These are phyloP conservation scores for Bipolaris oryzae DNA, from an alignment of 2,329 filamentous ascomycete genomes.

Conservation along the genomic window DNA sequence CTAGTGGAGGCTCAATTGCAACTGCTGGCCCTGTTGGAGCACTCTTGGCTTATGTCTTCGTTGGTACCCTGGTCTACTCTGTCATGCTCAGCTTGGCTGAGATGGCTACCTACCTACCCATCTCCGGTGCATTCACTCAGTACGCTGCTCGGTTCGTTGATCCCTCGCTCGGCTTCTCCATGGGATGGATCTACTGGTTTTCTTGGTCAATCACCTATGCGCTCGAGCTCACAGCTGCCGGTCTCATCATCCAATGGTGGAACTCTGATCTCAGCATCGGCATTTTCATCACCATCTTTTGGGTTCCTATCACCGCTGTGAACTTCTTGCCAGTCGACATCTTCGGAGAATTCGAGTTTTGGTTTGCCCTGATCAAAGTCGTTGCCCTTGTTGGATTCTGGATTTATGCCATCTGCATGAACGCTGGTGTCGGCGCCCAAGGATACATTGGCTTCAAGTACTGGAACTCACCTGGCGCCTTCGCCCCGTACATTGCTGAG, in stretches of 20 bases:
- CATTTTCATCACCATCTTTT: slow-evolving; percentile 77
- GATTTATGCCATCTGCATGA: slow-evolving; percentile 76
- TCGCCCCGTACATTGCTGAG: slow-evolving; percentile 67
- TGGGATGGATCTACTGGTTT: slow-evolving; percentile 87
- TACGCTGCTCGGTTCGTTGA: slow-evolving; percentile 79
- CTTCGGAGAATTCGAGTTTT: slow-evolving; percentile 81
- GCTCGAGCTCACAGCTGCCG: slow-evolving; percentile 73
- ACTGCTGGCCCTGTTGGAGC: slow-evolving; percentile 57
- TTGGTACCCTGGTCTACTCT: slow-evolving; percentile 74
- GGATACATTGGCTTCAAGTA: slow-evolving; percentile 77
- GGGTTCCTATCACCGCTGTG: slow-evolving; percentile 68
- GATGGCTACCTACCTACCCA: slow-evolving; percentile 79
- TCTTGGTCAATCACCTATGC: slow-evolving; percentile 76
- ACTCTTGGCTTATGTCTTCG: slow-evolving; percentile 54
- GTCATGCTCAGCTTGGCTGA: slow-evolving; percentile 71
- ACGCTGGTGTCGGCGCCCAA: slow-evolving; percentile 69
- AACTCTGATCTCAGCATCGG: slow-evolving; percentile 65
- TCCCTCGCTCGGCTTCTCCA: slow-evolving; percentile 73
- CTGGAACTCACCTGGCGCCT: slow-evolving; percentile 72
- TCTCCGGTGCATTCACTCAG: slow-evolving; percentile 75
- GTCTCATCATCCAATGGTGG: slow-evolving; percentile 80
- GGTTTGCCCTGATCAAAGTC: slow-evolving; percentile 78
- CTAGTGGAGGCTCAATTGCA: slow-evolving; percentile 55
- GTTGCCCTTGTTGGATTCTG: slow-evolving; percentile 75
- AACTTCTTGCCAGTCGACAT: slow-evolving; percentile 75